Evolutionary conservation across 805 yeast species (phyloP).

Genomic region (Candida andamanensis): DNA sequence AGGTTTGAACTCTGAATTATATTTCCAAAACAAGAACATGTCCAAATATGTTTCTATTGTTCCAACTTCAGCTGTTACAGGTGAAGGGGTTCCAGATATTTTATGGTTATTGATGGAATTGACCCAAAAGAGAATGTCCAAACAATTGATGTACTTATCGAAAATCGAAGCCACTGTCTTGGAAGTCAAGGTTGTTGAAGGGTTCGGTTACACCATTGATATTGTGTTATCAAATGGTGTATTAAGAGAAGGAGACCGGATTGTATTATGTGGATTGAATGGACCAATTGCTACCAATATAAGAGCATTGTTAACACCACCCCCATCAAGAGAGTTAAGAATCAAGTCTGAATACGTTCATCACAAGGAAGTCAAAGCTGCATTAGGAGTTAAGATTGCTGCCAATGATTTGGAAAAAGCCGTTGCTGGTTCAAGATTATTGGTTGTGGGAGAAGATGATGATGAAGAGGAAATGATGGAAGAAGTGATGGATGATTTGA

Average conservation of each 20-base stretch:
- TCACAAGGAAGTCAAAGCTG: slow-evolving; percentile 97
- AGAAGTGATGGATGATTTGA: slow-evolving; percentile 97
- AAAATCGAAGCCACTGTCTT: slow-evolving; percentile 92
- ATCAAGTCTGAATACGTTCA: slow-evolving; percentile 95
- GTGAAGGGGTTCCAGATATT: slow-evolving; percentile 99
- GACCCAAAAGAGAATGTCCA: slow-evolving; percentile 98
- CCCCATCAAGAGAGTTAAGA: slow-evolving; percentile 93
- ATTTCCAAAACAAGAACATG: slow-evolving; percentile 91
- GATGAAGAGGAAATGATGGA: slow-evolving; percentile 97
- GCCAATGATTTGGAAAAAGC: slow-evolving; percentile 98
- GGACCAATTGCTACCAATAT: slow-evolving; percentile 97
- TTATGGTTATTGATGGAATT: slow-evolving; percentile 91
- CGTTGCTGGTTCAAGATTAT: slow-evolving; percentile 94
- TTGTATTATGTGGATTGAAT: slow-evolving; percentile 94
- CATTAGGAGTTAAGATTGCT: slow-evolving; percentile 96
- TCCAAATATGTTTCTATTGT: slow-evolving; percentile 92
- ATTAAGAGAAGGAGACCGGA: slow-evolving; percentile 88
- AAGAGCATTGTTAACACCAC: slow-evolving; percentile 95
- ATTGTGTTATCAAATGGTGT: slow-evolving; percentile 97
- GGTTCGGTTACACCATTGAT: slow-evolving; percentile 98
- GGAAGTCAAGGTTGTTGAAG: slow-evolving; percentile 97
- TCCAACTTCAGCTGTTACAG: slow-evolving; percentile 98
- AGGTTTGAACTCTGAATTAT: slow-evolving; percentile 95
- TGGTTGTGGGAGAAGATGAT: slow-evolving; percentile 94
- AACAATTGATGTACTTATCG: slow-evolving; percentile 93